These are phyloP conservation scores for Alternaria sp. DNA, from an alignment of 2,329 filamentous ascomycete species.

Conservation along the genomic window DNA sequence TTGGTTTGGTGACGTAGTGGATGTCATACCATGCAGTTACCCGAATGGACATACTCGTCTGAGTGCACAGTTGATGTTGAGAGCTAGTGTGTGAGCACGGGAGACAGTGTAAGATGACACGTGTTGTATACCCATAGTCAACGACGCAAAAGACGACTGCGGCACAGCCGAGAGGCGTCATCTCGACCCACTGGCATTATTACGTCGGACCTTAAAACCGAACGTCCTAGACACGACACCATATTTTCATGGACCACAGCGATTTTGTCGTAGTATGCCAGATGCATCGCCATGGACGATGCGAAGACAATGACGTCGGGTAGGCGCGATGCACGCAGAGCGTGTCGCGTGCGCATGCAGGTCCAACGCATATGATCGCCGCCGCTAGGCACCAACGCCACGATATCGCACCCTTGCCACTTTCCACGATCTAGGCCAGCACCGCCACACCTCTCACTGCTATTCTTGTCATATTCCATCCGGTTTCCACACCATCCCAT, in stretches of 20 bases:
- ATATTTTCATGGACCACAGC: not conserved
- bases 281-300: not conserved
- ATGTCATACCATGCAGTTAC: not conserved
- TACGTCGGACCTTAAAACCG: not conserved
- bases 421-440: not conserved
- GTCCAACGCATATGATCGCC: not conserved
- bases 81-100: not conserved
- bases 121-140: not conserved
- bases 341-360: not conserved
- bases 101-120: not conserved
- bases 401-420: not conserved
- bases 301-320: not conserved
- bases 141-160: not conserved
- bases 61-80: not conserved
- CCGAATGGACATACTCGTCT: not conserved
- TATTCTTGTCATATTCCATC: not conserved
- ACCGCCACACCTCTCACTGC: not conserved
- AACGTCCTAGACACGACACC: not conserved
- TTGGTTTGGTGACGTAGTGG: not conserved
- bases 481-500: not conserved
- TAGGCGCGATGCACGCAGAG: not conserved
- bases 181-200: not conserved
- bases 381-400: not conserved
- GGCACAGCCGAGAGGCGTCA: not conserved
- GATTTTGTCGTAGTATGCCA: too few species aligned